Base-by-base conservation (phyloP, 257 asterid genomes). In the Penstemon davidsonii region DNA sequence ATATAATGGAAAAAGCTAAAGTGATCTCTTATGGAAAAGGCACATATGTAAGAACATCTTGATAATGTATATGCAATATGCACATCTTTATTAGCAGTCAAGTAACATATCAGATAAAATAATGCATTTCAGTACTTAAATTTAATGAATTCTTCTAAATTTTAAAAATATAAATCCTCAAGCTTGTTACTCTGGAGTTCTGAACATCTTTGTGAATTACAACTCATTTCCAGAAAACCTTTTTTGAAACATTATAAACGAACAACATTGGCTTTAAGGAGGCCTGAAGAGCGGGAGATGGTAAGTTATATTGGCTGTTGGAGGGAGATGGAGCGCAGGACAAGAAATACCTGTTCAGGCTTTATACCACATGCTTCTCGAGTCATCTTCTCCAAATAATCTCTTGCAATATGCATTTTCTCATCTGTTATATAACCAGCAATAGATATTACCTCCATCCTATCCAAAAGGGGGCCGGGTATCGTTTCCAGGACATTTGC, bases 381-480 rank as follows among this genome's bases (percentile, higher is more conserved):
- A 68, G 99, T 91, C 36, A 81, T 49, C 80, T 88, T 94, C 89
- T 91, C 99, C 80, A 94, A 83, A 82, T 91, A 94, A 79, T 88
- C 97, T 71, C 96, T 80, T 13, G 99, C 97, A 73, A 94, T 94
- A 84, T 91, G 99, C 95, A 88, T 78, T 80, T 94, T 91, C 90
- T 94, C 99, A 71, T 94, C 99, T 19, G 96, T 84, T 60, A 94
- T 94, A 70, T 94, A 94, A 72, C 99, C 99, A 47, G 97, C 99
- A 69, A 94, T 87, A 58, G 97, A 80, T 62, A 94, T 88, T 66
- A 91, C 95, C 79, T 94, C 99, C 99, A 94, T 94, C 82, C 99
- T 87, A 76, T 94, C 99, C 84, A 94, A 79, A 57, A 91, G 92
- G 45, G 99, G 99, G 81, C 75, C 85, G 43, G 99, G 97, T 80